Conservation (phyloP, 345 rosid genomes). For the Hibiscus mutabilis region DNA sequence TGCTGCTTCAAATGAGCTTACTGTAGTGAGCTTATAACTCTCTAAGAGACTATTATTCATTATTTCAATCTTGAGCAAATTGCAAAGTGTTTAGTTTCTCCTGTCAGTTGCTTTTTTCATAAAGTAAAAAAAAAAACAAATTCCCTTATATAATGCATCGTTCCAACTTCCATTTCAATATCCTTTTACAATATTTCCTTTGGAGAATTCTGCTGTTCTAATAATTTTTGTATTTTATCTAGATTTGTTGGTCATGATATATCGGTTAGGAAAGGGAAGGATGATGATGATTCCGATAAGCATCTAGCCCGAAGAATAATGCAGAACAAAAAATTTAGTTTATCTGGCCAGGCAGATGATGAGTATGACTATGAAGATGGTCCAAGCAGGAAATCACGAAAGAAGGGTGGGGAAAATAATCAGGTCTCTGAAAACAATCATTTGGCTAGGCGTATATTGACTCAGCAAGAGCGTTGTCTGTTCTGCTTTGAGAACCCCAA, state of each 20-base stretch:
- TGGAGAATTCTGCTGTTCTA: background rate
- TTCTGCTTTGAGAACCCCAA: slow-evolving; percentile 92
- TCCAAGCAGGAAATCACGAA: slow-evolving; percentile 49
- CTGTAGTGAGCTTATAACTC: background rate
- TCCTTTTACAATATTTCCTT: background rate
- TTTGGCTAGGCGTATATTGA: slow-evolving; percentile 49
- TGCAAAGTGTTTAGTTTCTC: background rate
- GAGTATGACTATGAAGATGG: slow-evolving; percentile 85
- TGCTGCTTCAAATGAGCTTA: background rate
- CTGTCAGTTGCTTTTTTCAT: background rate
- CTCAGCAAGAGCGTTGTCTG: slow-evolving; percentile 91
- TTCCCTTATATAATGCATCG: background rate
- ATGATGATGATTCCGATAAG: slow-evolving; percentile 68
- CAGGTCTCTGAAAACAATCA: slow-evolving; percentile 32
- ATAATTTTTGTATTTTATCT: slow-evolving; percentile 3
- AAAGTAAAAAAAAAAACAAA: background rate
- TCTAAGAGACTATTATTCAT: background rate
- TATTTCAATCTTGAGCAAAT: background rate
- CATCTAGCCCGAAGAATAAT: slow-evolving; percentile 67
- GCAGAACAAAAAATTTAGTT: slow-evolving; percentile 60
- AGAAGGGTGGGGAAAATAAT: slow-evolving; percentile 34
- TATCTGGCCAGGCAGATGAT: slow-evolving; percentile 76
- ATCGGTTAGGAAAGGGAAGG: slow-evolving; percentile 37
- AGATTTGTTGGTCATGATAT: slow-evolving; percentile 40
- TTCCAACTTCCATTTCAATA: background rate